Evolutionary conservation across 2,329 filamentous ascomycete genomes (phyloP), one percentile per base, ranked within the genome.

Genomic region (Thelonectria blattea): DNA sequence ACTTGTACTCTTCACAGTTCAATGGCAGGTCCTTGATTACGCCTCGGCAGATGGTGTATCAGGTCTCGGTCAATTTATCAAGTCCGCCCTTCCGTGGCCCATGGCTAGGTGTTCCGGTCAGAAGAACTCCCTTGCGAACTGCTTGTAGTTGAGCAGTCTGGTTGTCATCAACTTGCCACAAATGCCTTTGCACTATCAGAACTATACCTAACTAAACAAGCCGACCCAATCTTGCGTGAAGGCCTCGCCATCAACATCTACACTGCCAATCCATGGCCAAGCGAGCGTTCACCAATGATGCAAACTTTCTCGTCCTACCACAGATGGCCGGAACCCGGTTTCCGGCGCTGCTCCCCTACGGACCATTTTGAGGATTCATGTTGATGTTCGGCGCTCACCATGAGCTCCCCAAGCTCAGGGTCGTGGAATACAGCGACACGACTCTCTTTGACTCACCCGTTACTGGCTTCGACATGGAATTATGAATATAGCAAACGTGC

Each of bases 361-460:
- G 85, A 3, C 84, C 85, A 2, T 85, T 85, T 0, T 78, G 89
- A 61, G 91, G 91, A 20, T 93, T 92, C 72, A 90, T 91, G 41
- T 90, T 91, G 75, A 80, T 91, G 10, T 91, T 90, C 75, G 83
- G 89, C 70, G 86, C 86, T 22, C 88, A 91, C 76, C 91, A 88
- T 71, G 75, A 81, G 61, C 84, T 92, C 4, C 89, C 89, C 0
- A 88, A 91, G 73, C 80, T 92, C 5, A 89, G 89, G 0, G 88
- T 88, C 15, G 89, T 91, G 65, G 89, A 89, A n/a, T n/a, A n/a
- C 1, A 87, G 86, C 55, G 91, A 89, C 72, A 84, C 45, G 91
- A 93, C 75, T 93, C 93, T n/a, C n/a, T n/a, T n/a, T 76, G 85
- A 91, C 76, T 83, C 83, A 1, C 90, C 90, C 0, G 81, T 88